Base-by-base conservation (phyloP, 1,139 yeast genomes). In the Yamadazyma triangularis region DNA sequence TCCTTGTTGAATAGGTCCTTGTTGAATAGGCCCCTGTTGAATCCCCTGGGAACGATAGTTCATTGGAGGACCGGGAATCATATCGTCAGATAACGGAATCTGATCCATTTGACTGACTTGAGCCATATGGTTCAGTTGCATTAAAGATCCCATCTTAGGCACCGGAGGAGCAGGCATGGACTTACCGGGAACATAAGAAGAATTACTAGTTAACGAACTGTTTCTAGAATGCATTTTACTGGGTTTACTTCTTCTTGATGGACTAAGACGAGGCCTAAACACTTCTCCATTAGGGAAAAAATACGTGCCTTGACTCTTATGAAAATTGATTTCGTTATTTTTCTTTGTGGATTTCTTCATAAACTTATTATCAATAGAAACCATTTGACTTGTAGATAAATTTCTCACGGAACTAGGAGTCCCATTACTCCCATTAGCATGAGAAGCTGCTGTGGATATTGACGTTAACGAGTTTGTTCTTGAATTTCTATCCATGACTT, bases 201-300 rank as follows among this genome's bases (percentile, higher is more conserved):
- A 25, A 7, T 18, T 6, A 18, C 9, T 18, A 18, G 20, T 18
- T 18, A 18, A 7, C 6, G 20, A 18, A 18, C 9, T 25, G n/a
- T 28, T 27, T 11, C 19, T 11, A 27, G 30, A 33, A 32, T 36
- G 40, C 25, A 60, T 38, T 36, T 59, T 58, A 11, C 43, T 45
- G 5, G 75, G 75, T 34, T 68, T 53, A 28, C 60, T 48, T 32
- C 75, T 54, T 26, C 40, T 37, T 9, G 58, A 39, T 1, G 73
- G 70, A 11, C 61, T 52, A 27, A 49, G 48, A 26, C 77, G 47
- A 1, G 79, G 78, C 20, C 72, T 53, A 45, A 73, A 73, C 4
- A 72, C 61, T 44, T 73, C 79, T 29, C 79, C 79, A 45, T 73
- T 73, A 9, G 79, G 78, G 43, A 73, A 73, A 39, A 58, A 64